Percentiles rank a stretch among this genome's conserved stretches.
phyloP scores from a whole-genome alignment of 1,139 yeast species.

The Kodamaea sp. region DNA sequence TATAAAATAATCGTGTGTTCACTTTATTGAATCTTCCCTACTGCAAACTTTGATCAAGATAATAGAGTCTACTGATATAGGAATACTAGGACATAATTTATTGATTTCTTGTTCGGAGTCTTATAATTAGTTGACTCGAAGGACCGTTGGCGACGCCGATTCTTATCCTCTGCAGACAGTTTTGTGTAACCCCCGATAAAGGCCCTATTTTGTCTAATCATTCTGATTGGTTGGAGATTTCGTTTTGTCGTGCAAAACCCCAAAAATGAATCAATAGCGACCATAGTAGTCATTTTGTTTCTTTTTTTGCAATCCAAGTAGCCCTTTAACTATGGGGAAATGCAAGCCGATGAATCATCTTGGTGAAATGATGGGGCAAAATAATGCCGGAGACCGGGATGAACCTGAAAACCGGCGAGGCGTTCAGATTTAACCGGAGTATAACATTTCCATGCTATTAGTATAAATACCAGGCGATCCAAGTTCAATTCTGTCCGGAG shows the following conservation, averaged over 20 bases:
- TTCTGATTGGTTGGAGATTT: slow-evolving; percentile 12
- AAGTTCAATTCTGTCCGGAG: neutral
- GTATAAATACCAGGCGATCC: slow-evolving; percentile 1
- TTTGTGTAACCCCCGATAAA: slow-evolving; percentile 13
- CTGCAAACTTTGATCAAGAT: too few relatives aligned
- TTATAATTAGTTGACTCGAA: too few relatives aligned
- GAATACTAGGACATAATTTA: too few relatives aligned
- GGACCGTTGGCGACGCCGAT: slow-evolving; percentile 1
- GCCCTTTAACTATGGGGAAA: slow-evolving; percentile 2
- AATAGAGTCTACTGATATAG: too few relatives aligned
- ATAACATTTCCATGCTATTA: neutral
- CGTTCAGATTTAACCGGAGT: neutral
- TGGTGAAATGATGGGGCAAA: slow-evolving; percentile 3
- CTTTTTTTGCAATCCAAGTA: slow-evolving; percentile 3
- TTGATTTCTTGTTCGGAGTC: too few relatives aligned
- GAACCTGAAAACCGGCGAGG: slow-evolving; percentile 4
- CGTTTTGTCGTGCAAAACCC: slow-evolving; percentile 5
- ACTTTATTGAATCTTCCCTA: too few relatives aligned
- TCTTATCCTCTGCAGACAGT: neutral
- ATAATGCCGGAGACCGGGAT: slow-evolving; percentile 1
- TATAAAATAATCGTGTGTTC: too few relatives aligned
- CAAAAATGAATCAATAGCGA: too few relatives aligned
- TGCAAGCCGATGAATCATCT: slow-evolving; percentile 5
- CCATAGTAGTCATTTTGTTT: neutral
- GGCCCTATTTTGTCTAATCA: too few relatives aligned